Evolutionary conservation across 768 basidiomycete species (phyloP), one percentile per base, ranked within the genome.

Genomic region (Pseudohyphozyma bogoriensis): DNA sequence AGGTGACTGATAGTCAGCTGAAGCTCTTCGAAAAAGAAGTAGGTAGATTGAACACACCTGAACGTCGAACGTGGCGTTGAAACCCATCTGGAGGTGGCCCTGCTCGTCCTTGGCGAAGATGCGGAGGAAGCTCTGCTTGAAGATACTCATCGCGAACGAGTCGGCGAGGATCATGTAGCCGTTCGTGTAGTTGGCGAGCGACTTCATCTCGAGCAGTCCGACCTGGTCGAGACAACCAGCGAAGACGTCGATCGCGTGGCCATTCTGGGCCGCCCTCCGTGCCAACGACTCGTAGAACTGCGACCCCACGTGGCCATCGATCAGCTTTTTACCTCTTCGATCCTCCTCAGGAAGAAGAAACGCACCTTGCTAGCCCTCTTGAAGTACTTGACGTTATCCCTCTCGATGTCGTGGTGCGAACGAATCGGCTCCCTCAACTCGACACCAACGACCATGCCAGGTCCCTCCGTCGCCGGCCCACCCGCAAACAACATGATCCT

Each of bases 151-250:
- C 15, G 87, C 84, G 73, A 97, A 99, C 0, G 91, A 92, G 71
- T 99, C 95, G 40, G 93, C 90, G 37, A 97, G 80, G 29, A 97
- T 87, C 67, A 97, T 92, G 65, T 86, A 85, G 60, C 95, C 95
- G 71, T 96, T 97, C 49, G 95, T 99, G 24, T 86, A 90, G 74
- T 93, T 97, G 46, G 90, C 82, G 58, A 97, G 76, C 0, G 87
- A 85, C 73, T 91, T 95, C 95, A 99, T 99, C 77, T 99, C 95
- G 56, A 92, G 78, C 47, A 97, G 78, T 62, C 95, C 95, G 70
- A 99, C 89, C 77, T 99, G 95, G 73, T 99, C 95, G 36, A 99
- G 79, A 72, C 93, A 99, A 31, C 93, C 95, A 33, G 92, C 89
- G 70, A 97, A 97, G 52, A 97, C 77, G 72, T 99, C 95, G 55